Evolutionary conservation across 768 basidiomycete species (phyloP).

Genomic region (Ramaria sp.): DNA sequence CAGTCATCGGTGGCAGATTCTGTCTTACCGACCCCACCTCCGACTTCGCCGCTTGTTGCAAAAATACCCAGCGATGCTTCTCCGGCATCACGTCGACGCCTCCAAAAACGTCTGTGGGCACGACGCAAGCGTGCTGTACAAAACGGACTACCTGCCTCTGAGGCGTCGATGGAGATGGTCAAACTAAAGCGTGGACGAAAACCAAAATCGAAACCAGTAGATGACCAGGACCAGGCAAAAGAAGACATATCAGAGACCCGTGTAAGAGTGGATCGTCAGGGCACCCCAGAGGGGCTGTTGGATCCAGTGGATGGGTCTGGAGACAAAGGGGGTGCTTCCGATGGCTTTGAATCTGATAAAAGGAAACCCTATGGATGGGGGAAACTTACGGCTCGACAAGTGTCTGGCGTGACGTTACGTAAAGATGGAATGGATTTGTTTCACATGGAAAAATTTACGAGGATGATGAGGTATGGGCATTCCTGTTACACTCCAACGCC

Average conservation of each 20-base stretch:
- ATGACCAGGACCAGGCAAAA: neutral
- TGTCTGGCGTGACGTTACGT: neutral
- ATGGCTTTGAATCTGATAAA: neutral
- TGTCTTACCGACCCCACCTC: neutral
- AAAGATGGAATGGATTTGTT: constrained; percentile 5
- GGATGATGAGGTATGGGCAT: neutral
- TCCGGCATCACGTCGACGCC: neutral
- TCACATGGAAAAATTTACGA: neutral
- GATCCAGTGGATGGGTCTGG: neutral
- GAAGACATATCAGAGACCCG: neutral
- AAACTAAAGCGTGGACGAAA: constrained; percentile 6
- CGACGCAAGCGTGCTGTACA: constrained; percentile 1
- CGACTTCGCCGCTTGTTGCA: neutral
- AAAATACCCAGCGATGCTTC: neutral
- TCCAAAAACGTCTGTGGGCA: constrained; percentile 7
- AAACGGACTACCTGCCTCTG: neutral
- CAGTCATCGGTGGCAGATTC: neutral
- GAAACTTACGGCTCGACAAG: neutral
- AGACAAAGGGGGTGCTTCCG: neutral
- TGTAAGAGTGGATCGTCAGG: neutral
- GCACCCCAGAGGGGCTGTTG: neutral
- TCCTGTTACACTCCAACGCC: too few relatives aligned
- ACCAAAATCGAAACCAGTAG: neutral
- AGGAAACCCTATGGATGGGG: neutral
- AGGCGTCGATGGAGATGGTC: neutral